Percentiles rank a stretch among this genome's conserved stretches.
These are phyloP conservation scores for Penicillium decumbens DNA, from an alignment of 2,329 filamentous ascomycete genomes.

Conservation along the genomic window DNA sequence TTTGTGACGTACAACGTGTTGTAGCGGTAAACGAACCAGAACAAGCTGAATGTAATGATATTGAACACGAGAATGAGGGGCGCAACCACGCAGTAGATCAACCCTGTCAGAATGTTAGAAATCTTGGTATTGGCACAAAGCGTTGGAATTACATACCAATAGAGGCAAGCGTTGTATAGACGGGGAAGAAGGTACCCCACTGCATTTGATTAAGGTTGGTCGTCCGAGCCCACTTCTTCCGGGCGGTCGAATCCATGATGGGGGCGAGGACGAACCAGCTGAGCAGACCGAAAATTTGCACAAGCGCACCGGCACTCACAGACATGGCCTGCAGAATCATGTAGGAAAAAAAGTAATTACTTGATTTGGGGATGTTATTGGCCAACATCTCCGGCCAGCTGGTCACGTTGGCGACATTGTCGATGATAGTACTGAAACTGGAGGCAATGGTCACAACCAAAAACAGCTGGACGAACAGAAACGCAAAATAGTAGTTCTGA, in stretches of 20 bases:
- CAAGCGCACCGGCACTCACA: conserved; percentile 79
- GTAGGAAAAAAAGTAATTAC: conserved; percentile 98
- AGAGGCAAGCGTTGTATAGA: conserved; percentile 94
- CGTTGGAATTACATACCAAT: conserved; percentile 56
- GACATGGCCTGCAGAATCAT: conserved; percentile 92
- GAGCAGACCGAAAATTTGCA: conserved; percentile 75
- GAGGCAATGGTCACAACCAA: conserved; percentile 83
- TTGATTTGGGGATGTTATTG: conserved; percentile 72
- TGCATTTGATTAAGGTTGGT: conserved; percentile 70
- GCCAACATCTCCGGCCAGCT: conserved; percentile 69
- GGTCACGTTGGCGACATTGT: conserved; percentile 63
- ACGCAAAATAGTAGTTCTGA: conserved; percentile 87
- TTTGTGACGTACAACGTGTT: conserved; percentile 93
- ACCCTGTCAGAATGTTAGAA: conserved; percentile 35
- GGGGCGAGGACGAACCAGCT: conserved; percentile 78
- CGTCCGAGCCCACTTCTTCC: conserved; percentile 80
- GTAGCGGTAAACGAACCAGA: conserved; percentile 96
- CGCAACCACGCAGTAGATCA: conserved; percentile 84
- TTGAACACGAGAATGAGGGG: conserved; percentile 91
- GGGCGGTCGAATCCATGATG: conserved; percentile 74
- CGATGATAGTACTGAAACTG: conserved; percentile 63
- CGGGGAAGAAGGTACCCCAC: conserved; percentile 92
- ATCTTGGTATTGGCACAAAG: background rate
- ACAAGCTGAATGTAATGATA: conserved; percentile 80
- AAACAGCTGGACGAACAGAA: conserved; percentile 93